phyloP scores from a whole-genome alignment of 139 green algal genomes.

The Picochlorum costavermella region DNA sequence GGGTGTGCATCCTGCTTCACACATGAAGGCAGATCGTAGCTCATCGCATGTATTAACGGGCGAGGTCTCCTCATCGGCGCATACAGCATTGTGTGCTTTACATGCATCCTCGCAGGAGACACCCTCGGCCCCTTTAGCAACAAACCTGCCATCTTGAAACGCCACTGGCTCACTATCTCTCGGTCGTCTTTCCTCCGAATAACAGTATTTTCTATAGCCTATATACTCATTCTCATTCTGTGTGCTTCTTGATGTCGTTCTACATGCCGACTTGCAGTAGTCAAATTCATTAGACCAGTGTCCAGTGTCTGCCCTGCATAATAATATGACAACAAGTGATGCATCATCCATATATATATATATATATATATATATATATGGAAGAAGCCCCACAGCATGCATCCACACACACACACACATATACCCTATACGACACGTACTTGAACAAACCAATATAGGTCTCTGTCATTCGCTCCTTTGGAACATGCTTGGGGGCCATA shows the following conservation, averaged over 20 bases:
- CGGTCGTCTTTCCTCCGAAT: slow-evolving; percentile 34
- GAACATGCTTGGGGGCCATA: slow-evolving; percentile 41
- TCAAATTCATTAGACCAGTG: slow-evolving; percentile 51
- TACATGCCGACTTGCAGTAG: slow-evolving; percentile 58
- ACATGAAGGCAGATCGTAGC: slow-evolving; percentile 46
- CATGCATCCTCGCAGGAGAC: slow-evolving; percentile 44
- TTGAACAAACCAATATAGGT: slow-evolving; percentile 10
- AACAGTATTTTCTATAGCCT: slow-evolving; percentile 56
- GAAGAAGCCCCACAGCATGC: no score
- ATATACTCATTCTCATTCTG: slow-evolving; percentile 78
- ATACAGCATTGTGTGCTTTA: slow-evolving; percentile 16
- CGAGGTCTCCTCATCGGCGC: slow-evolving; percentile 31
- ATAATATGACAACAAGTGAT: no score
- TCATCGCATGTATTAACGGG: slow-evolving; percentile 61
- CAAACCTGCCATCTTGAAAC: slow-evolving; percentile 28
- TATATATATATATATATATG: no score
- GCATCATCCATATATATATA: no score
- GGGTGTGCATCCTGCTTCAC: slow-evolving; percentile 25
- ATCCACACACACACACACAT: no score
- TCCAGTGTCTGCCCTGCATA: slow-evolving; percentile 34
- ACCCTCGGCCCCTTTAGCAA: slow-evolving; percentile 21
- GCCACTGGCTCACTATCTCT: slow-evolving; percentile 26
- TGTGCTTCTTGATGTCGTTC: slow-evolving; percentile 58
- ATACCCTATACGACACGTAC: not conserved
- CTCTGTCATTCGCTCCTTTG: slow-evolving; percentile 11